These are phyloP conservation scores for Boletus speciosus DNA, from an alignment of 768 basidiomycete genomes.

Conservation along the genomic window DNA sequence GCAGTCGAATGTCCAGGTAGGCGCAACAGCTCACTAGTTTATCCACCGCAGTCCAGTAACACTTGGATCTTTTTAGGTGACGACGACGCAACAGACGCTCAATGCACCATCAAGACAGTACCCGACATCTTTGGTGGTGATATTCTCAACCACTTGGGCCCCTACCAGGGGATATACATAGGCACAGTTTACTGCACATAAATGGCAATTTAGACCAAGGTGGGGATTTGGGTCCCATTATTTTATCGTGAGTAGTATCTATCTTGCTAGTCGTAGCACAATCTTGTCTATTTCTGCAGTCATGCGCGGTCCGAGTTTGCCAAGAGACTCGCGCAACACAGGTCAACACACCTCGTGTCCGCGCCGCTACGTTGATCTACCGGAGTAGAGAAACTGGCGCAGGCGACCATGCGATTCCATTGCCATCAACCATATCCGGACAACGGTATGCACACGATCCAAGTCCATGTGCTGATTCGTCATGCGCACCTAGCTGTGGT, in stretches of 20 bases:
- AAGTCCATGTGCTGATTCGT: constrained; percentile 1
- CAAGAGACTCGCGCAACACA: neutral
- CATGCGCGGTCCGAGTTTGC: neutral
- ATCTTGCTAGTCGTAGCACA: neutral
- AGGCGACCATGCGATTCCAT: no score
- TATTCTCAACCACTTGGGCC: constrained; percentile 55
- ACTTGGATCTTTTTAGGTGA: constrained; percentile 32
- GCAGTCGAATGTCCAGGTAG: constrained; percentile 42
- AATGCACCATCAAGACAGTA: constrained; percentile 54
- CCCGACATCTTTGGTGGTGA: constrained; percentile 50
- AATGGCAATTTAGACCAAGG: constrained; percentile 1
- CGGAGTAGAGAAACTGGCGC: neutral
- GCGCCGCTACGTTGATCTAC: neutral
- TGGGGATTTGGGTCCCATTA: neutral
- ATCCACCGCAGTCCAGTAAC: neutral
- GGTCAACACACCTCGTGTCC: neutral
- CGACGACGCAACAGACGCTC: constrained; percentile 51
- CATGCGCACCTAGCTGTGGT: neutral
- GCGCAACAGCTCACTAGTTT: neutral
- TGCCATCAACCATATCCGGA: no score
- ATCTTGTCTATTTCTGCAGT: neutral
- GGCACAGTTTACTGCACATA: constrained; percentile 45
- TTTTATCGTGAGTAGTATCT: constrained; percentile 5
- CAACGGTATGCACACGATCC: neutral
- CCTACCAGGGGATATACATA: constrained; percentile 52